These are phyloP conservation scores for Crinitomyces ghanaensis DNA, from an alignment of 805 yeast genomes.

Conservation along the genomic window DNA sequence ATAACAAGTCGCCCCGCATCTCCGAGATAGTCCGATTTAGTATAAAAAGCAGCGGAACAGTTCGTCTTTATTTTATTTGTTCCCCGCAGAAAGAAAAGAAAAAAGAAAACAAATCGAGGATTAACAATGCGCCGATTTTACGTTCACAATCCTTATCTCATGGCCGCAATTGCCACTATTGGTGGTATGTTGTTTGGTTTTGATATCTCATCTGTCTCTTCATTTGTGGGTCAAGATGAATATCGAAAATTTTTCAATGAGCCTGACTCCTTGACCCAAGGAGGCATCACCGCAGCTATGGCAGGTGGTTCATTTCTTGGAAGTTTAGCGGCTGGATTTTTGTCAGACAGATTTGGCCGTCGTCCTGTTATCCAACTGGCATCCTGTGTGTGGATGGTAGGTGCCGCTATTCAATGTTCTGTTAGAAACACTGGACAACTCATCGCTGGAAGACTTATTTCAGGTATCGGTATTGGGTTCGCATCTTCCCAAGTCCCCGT, in stretches of 20 bases:
- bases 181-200: conserved; percentile 69
- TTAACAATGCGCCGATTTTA: too few species aligned
- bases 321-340: conserved; percentile 41
- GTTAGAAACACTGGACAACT: conserved; percentile 33
- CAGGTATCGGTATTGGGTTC: conserved; percentile 56
- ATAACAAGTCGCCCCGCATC: too few species aligned
- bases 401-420: conserved; percentile 44
- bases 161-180: conserved; percentile 46
- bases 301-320: conserved; percentile 70
- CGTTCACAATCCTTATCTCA: conserved; percentile 49
- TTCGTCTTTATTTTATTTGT: too few species aligned
- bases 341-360: conserved; percentile 47
- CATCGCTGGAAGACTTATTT: conserved; percentile 44
- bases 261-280: conserved; percentile 51
- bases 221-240: conserved; percentile 40
- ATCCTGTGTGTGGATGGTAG: conserved; percentile 46
- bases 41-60: too few species aligned
- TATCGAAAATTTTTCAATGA: conserved; percentile 41
- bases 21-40: too few species aligned
- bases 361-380: conserved; percentile 41
- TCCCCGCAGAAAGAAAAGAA: too few species aligned
- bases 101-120: too few species aligned
- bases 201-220: conserved; percentile 67
- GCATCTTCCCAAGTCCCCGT: conserved; percentile 59
- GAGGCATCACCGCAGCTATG: conserved; percentile 64